phyloP scores from a whole-genome alignment of 208 protist genomes.

The Phytomonas sp. region DNA sequence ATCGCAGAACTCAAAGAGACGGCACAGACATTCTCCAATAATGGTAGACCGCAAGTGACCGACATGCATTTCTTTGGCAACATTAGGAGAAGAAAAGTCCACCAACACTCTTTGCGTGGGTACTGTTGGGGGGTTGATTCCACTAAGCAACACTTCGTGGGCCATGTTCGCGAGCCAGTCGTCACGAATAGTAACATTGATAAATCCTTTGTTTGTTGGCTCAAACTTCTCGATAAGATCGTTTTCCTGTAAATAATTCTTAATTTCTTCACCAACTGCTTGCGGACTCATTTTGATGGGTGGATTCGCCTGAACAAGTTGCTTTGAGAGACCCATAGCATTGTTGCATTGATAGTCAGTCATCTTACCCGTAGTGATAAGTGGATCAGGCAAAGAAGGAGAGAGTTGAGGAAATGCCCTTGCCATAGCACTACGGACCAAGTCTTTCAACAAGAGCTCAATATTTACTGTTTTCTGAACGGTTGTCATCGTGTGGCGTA shows the following conservation, averaged over 20 bases:
- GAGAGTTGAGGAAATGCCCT: conserved; percentile 73
- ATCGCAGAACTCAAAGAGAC: conserved; percentile 92
- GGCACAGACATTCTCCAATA: conserved; percentile 94
- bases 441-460: conserved; percentile 75
- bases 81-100: conserved; percentile 98
- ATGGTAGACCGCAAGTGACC: conserved; percentile 97
- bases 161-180: conserved; percentile 58
- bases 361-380: conserved; percentile 75
- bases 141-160: conserved; percentile 36
- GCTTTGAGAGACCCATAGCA: conserved; percentile 88
- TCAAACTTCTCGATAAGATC: conserved; percentile 79
- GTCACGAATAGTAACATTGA: conserved; percentile 80
- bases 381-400: conserved; percentile 33
- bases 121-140: conserved; percentile 61
- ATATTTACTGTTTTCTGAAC: conserved; percentile 34
- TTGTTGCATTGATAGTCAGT: conserved; percentile 95
- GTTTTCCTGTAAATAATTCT: conserved; percentile 68
- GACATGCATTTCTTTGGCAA: conserved; percentile 99
- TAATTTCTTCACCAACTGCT: conserved; percentile 76
- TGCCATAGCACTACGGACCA: conserved; percentile 60
- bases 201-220: conserved; percentile 89
- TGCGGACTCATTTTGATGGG: conserved; percentile 80
- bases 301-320: conserved; percentile 65
- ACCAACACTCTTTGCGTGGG: conserved; percentile 81
- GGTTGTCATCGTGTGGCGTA: background rate